A percentile compares a stretch with the other conserved stretches of the same genome.
Conservation (phyloP, 805 yeast genomes). For the Naumovozyma dairenensis region DNA sequence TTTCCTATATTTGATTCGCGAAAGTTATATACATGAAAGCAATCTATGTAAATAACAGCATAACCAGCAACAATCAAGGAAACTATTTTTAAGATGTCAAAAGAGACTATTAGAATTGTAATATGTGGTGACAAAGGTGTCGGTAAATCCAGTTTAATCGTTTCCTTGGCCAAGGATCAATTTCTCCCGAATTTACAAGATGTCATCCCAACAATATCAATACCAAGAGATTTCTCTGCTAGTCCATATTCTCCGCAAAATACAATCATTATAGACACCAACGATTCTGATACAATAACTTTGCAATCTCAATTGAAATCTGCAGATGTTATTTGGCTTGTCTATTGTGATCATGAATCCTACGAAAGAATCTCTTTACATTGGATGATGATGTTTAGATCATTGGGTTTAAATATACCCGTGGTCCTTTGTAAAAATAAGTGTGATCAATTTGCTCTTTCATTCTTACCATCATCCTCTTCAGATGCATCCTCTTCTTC, state of each 20-base stretch:
- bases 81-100: too few species aligned
- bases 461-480: conserved; percentile 1
- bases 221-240: conserved; percentile 62
- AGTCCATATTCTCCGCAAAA: conserved; percentile 50
- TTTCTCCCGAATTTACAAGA: conserved; percentile 70
- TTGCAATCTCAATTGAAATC: conserved; percentile 66
- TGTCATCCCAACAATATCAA: conserved; percentile 73
- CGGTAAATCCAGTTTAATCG: conserved; percentile 72
- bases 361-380: conserved; percentile 84
- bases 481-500: neutral
- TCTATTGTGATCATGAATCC: conserved; percentile 88
- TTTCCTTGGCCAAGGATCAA: conserved; percentile 72
- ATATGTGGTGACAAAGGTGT: conserved; percentile 93
- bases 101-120: conserved; percentile 63
- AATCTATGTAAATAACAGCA: neutral
- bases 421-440: conserved; percentile 86
- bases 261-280: conserved; percentile 74
- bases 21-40: neutral
- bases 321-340: conserved; percentile 91
- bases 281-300: conserved; percentile 48
- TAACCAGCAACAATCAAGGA: neutral
- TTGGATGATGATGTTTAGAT: conserved; percentile 91
- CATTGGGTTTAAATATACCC: conserved; percentile 89
- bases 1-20: too few species aligned
- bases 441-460: conserved; percentile 37